Percentiles rank a stretch among this genome's conserved stretches.
These are phyloP conservation scores for Leucogyrophana mollusca DNA, from an alignment of 768 basidiomycete species.

Conservation along the genomic window DNA sequence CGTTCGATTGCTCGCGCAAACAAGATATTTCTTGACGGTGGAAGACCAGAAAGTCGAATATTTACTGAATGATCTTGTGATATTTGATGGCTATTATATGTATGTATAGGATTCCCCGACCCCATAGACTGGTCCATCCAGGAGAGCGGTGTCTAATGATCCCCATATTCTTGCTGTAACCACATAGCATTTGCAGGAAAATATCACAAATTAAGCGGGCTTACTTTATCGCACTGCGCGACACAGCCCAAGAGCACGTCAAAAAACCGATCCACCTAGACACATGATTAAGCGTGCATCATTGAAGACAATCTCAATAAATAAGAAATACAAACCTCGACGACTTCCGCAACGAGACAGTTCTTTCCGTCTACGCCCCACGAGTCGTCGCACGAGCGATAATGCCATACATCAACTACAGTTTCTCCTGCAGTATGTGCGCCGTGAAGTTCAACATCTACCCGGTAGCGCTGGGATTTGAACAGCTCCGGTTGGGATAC, in stretches of 20 bases:
- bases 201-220: conserved; percentile 63
- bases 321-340: conserved; percentile 49
- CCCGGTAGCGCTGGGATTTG: conserved; percentile 58
- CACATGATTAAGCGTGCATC: conserved; percentile 2
- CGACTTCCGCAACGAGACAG: conserved; percentile 62
- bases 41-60: conserved; percentile 7
- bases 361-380: conserved; percentile 81
- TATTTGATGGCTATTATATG: not conserved
- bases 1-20: conserved; percentile 14
- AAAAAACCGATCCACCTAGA: conserved; percentile 65
- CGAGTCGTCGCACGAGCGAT: conserved; percentile 52
- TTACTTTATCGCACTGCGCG: conserved; percentile 52
- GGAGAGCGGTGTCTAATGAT: too few species aligned
- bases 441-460: conserved; percentile 79
- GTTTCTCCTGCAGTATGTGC: conserved; percentile 73
- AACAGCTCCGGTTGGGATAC: conserved; percentile 71
- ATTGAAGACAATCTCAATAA: not conserved
- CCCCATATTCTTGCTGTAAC: not conserved
- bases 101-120: not conserved
- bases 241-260: conserved; percentile 62
- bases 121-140: not conserved
- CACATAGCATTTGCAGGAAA: too few species aligned
- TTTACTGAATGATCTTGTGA: not conserved
- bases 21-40: conserved; percentile 28
- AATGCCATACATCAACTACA: conserved; percentile 75